These are phyloP conservation scores for Aspergillus funiculosus DNA, from an alignment of 495 filamentous ascomycete species.

Conservation along the genomic window DNA sequence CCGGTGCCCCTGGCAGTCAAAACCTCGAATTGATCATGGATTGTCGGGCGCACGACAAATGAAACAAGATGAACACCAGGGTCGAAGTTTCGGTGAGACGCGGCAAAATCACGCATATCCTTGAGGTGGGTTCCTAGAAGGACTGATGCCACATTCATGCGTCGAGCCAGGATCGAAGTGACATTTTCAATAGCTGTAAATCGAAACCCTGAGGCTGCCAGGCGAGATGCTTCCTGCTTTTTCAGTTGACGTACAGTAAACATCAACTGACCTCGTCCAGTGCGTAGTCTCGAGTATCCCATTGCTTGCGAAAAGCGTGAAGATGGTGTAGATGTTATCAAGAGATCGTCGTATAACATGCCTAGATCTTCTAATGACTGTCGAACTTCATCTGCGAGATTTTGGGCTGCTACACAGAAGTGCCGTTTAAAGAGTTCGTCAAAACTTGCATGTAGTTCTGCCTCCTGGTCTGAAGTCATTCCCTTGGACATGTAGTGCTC, in stretches of 20 bases:
- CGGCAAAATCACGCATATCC: slow-evolving; percentile 56
- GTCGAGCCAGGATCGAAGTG: slow-evolving; percentile 56
- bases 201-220: slow-evolving; percentile 68
- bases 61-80: slow-evolving; percentile 70
- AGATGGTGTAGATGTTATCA: slow-evolving; percentile 53
- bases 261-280: slow-evolving; percentile 68
- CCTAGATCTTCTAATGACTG: slow-evolving; percentile 59
- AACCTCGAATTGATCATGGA: slow-evolving; percentile 67
- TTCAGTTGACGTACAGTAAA: slow-evolving; percentile 69
- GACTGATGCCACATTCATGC: slow-evolving; percentile 61
- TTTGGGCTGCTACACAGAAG: slow-evolving; percentile 74
- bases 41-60: slow-evolving; percentile 65
- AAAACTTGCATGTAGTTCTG: slow-evolving; percentile 52
- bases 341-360: slow-evolving; percentile 70
- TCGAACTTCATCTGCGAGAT: slow-evolving; percentile 61
- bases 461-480: slow-evolving; percentile 32
- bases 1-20: slow-evolving; percentile 58
- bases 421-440: slow-evolving; percentile 76
- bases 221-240: slow-evolving; percentile 49
- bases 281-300: slow-evolving; percentile 30
- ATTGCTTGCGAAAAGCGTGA: slow-evolving; percentile 34
- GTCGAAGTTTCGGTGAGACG: slow-evolving; percentile 45
- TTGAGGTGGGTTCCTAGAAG: slow-evolving; percentile 51
- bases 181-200: slow-evolving; percentile 69
- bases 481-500: slow-evolving; percentile 40